Percentiles rank a stretch among this genome's conserved stretches.
Conservation (phyloP, 2,329 filamentous ascomycete species). For the Pseudogymnoascus sp. region DNA sequence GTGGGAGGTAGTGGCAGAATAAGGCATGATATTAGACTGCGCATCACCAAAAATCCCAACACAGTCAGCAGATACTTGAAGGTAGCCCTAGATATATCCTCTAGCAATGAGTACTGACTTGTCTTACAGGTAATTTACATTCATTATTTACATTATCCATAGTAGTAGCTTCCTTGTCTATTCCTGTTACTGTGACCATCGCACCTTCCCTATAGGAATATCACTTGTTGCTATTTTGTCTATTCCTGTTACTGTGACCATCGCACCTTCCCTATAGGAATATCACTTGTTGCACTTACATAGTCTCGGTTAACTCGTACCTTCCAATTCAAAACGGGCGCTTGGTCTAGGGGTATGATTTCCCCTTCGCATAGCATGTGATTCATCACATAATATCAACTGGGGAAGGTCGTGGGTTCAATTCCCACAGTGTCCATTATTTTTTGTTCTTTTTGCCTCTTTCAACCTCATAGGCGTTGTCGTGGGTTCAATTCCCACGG, state of each 20-base stretch:
- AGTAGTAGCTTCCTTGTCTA: background rate
- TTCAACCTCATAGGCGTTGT: too few species aligned
- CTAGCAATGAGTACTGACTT: background rate
- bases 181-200: background rate
- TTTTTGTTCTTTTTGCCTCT: background rate
- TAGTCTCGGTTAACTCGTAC: background rate
- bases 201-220: too few species aligned
- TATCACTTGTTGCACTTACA: background rate
- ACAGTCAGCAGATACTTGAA: background rate
- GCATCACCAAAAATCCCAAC: background rate
- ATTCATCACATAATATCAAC: too few species aligned
- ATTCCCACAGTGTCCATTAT: background rate
- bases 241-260: background rate
- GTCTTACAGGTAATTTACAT: background rate
- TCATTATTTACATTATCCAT: background rate
- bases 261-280: background rate
- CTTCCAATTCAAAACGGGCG: constrained; percentile 2
- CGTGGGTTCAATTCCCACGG: too few species aligned
- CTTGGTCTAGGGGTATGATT: constrained; percentile 7
- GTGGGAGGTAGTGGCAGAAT: background rate
- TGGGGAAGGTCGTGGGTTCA: constrained; percentile 7
- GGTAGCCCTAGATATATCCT: background rate
- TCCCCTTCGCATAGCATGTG: background rate
- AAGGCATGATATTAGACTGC: background rate
- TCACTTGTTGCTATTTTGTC: too few species aligned